Conservation (phyloP, 768 basidiomycete species). For the Coprinopsis sp. region DNA sequence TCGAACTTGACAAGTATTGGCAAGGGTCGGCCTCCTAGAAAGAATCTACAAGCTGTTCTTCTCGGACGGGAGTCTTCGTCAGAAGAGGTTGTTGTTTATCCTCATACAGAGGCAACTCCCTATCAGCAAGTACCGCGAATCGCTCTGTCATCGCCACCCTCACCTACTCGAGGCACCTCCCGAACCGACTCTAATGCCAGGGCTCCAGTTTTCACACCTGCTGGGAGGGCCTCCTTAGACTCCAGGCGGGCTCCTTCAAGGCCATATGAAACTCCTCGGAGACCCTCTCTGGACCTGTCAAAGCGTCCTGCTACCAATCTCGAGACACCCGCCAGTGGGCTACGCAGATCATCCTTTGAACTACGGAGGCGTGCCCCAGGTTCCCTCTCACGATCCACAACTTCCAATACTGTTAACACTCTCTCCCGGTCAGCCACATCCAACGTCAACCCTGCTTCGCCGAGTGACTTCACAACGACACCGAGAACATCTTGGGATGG, state of each 20-base stretch:
- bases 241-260: not conserved
- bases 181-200: too few relatives aligned
- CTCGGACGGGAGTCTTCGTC: not conserved
- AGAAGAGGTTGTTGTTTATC: not conserved
- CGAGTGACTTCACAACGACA: too few relatives aligned
- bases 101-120: too few relatives aligned
- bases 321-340: not conserved
- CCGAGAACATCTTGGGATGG: slow-evolving; percentile 2
- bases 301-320: too few relatives aligned
- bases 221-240: not conserved
- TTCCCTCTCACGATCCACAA: not conserved
- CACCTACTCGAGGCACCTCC: not conserved
- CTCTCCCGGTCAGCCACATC: not conserved
- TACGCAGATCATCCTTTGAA: not conserved
- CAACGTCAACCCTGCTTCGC: too few relatives aligned
- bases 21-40: slow-evolving; percentile 2
- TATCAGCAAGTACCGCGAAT: not conserved
- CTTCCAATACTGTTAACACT: not conserved
- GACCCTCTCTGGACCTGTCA: slow-evolving; percentile 4
- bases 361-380: not conserved
- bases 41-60: not conserved
- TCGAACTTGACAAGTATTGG: slow-evolving; percentile 4
- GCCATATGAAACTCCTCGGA: not conserved
- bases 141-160: slow-evolving; percentile 1
- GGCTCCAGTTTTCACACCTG: too few relatives aligned